phyloP scores from a whole-genome alignment of 2,329 filamentous ascomycete genomes.

The Gaeumannomyces tritici region DNA sequence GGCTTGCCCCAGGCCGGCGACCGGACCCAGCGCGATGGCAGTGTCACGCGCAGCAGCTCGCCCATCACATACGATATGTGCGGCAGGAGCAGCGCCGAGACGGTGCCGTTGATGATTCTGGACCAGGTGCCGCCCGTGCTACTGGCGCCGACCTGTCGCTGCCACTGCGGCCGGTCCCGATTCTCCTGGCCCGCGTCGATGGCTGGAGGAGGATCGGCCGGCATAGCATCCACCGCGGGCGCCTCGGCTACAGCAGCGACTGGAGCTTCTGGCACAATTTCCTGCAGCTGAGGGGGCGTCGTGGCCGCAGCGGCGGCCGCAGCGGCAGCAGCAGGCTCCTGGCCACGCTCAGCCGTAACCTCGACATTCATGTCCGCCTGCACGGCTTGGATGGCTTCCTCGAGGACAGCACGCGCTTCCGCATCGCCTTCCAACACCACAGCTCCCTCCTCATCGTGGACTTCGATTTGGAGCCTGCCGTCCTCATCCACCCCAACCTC shows the following conservation, averaged over 20 bases:
- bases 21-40: slow-evolving; percentile 61
- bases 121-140: slow-evolving; percentile 19
- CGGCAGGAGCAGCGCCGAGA: slow-evolving; percentile 63
- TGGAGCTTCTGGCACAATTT: not conserved
- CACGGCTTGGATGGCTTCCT: not conserved
- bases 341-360: not conserved
- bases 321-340: slow-evolving; percentile 5
- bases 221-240: not conserved
- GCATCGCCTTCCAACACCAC: not conserved
- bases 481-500: slow-evolving; percentile 24
- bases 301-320: slow-evolving; percentile 4
- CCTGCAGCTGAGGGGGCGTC: not conserved
- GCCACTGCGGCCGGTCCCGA: slow-evolving; percentile 7
- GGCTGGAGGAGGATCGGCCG: slow-evolving; percentile 6
- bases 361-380: not conserved
- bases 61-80: slow-evolving; percentile 72
- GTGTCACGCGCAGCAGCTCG: slow-evolving; percentile 55
- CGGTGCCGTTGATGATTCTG: slow-evolving; percentile 37
- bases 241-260: not conserved
- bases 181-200: slow-evolving; percentile 4
- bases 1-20: slow-evolving; percentile 15
- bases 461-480: slow-evolving; percentile 5
- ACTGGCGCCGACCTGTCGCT: slow-evolving; percentile 7
- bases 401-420: not conserved
- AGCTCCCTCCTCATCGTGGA: slow-evolving; percentile 1